phyloP scores from a whole-genome alignment of 148 eudicot species.

The Vaccinium corymbosum region DNA sequence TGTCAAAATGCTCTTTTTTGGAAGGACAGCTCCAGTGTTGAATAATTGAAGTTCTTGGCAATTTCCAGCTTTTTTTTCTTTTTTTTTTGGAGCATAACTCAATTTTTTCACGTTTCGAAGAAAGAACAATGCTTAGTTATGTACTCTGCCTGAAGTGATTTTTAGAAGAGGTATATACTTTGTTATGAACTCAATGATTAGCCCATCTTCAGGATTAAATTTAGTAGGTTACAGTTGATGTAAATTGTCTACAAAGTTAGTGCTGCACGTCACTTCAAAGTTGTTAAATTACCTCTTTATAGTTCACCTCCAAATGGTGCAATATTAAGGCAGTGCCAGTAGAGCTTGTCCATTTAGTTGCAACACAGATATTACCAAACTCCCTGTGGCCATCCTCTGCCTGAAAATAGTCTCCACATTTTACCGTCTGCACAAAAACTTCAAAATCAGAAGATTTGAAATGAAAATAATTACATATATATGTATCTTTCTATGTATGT shows the following conservation, averaged over 20 bases:
- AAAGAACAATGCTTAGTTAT: neutral
- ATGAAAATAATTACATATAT: neutral
- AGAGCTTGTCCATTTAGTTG: slow-evolving; percentile 55
- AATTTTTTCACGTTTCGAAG: neutral
- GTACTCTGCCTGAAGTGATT: neutral
- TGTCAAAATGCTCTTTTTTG: neutral
- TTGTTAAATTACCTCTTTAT: slow-evolving; percentile 52
- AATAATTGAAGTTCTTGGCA: neutral
- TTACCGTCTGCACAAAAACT: slow-evolving; percentile 52
- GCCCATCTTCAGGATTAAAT: neutral
- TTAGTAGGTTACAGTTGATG: neutral
- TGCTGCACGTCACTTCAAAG: neutral
- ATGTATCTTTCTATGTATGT: neutral
- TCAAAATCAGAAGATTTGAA: slow-evolving; percentile 9
- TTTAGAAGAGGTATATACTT: neutral
- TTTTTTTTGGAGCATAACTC: neutral
- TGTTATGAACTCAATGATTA: neutral
- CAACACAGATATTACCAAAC: slow-evolving; percentile 63
- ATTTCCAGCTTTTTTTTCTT: neutral
- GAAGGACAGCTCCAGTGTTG: neutral
- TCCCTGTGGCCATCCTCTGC: slow-evolving; percentile 85
- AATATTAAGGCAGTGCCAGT: slow-evolving; percentile 57
- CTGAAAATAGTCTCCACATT: slow-evolving; percentile 90
- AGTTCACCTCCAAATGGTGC: slow-evolving; percentile 71
- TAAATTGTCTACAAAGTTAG: neutral